These are phyloP conservation scores for Lichtheimia ramosa DNA, from an alignment of 371 early-diverging fungal species.

Conservation along the genomic window DNA sequence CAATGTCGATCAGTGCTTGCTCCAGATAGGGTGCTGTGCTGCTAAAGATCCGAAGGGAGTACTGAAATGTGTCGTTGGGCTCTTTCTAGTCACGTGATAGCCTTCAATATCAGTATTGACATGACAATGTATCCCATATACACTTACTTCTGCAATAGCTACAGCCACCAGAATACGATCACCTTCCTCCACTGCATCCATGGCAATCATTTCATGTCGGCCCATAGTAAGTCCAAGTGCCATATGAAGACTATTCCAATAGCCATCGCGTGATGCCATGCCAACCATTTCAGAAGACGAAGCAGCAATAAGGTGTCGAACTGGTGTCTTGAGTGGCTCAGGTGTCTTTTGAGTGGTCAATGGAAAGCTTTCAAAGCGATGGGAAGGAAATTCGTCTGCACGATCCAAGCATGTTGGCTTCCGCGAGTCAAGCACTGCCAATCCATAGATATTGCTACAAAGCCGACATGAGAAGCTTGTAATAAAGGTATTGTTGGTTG, in stretches of 20 bases:
- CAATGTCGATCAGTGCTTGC: slow-evolving; percentile 32
- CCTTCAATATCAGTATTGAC: background rate
- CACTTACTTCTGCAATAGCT: slow-evolving; percentile 38
- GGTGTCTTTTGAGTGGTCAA: background rate
- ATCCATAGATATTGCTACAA: slow-evolving; percentile 47
- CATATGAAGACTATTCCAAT: slow-evolving; percentile 45
- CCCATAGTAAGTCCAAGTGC: slow-evolving; percentile 38
- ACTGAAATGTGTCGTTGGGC: slow-evolving; percentile 22
- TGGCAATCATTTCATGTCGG: slow-evolving; percentile 41
- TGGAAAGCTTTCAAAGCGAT: slow-evolving; percentile 26
- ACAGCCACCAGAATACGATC: slow-evolving; percentile 25
- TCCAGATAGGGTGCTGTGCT: slow-evolving; percentile 31
- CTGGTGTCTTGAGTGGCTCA: slow-evolving; percentile 21
- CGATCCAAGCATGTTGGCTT: slow-evolving; percentile 38
- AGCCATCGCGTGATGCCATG: slow-evolving; percentile 46
- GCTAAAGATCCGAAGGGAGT: slow-evolving; percentile 36
- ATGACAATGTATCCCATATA: too few species aligned
- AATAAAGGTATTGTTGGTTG: background rate
- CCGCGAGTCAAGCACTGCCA: slow-evolving; percentile 33
- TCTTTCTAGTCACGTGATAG: slow-evolving; percentile 19
- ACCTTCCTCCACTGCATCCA: slow-evolving; percentile 39
- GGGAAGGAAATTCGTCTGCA: slow-evolving; percentile 46
- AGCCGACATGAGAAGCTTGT: background rate
- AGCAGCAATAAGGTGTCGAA: slow-evolving; percentile 40
- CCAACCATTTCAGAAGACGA: slow-evolving; percentile 46